phyloP scores from a whole-genome alignment of 2,329 filamentous ascomycete species.

The Epichloe sibirici region DNA sequence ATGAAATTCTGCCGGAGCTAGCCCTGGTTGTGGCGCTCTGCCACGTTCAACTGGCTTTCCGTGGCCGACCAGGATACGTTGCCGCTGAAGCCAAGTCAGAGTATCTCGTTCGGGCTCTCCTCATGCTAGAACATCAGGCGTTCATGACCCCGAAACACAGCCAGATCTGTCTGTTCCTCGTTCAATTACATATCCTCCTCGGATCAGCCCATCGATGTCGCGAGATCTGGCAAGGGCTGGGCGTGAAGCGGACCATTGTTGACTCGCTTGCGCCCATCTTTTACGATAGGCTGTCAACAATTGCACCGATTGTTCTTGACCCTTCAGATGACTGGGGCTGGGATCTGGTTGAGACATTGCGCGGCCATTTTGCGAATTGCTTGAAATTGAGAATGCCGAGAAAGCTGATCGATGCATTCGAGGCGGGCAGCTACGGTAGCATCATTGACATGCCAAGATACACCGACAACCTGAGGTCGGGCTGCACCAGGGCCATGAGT shows the following conservation, averaged over 20 bases:
- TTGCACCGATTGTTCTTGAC: slow-evolving; percentile 31
- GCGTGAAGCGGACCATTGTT: slow-evolving; percentile 45
- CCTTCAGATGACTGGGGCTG: slow-evolving; percentile 19
- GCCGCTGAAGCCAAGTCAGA: slow-evolving; percentile 11
- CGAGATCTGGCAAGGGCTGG: slow-evolving; percentile 37
- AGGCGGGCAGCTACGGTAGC: slow-evolving; percentile 37
- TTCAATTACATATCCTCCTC: slow-evolving; percentile 38
- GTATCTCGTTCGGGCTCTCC: slow-evolving; percentile 34
- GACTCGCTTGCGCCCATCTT: slow-evolving; percentile 43
- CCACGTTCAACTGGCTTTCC: slow-evolving; percentile 19
- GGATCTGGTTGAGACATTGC: slow-evolving; percentile 29
- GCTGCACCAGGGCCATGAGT: slow-evolving; percentile 40
- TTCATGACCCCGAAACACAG: slow-evolving; percentile 32
- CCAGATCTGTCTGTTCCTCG: slow-evolving; percentile 35
- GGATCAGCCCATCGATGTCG: slow-evolving; percentile 36
- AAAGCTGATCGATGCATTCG: slow-evolving; percentile 33
- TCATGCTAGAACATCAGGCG: slow-evolving; percentile 38
- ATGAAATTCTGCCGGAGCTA: slow-evolving; percentile 20
- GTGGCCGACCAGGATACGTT: slow-evolving; percentile 1
- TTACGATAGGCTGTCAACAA: slow-evolving; percentile 40
- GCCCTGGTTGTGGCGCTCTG: slow-evolving; percentile 23
- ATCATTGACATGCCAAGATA: slow-evolving; percentile 34
- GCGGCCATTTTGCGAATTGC: slow-evolving; percentile 33
- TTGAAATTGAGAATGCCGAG: slow-evolving; percentile 33
- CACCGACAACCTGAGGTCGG: slow-evolving; percentile 31